Evolutionary conservation across 345 rosid genomes (phyloP), one percentile per base, ranked within the genome.

Genomic region (Arabis hirsuta): DNA sequence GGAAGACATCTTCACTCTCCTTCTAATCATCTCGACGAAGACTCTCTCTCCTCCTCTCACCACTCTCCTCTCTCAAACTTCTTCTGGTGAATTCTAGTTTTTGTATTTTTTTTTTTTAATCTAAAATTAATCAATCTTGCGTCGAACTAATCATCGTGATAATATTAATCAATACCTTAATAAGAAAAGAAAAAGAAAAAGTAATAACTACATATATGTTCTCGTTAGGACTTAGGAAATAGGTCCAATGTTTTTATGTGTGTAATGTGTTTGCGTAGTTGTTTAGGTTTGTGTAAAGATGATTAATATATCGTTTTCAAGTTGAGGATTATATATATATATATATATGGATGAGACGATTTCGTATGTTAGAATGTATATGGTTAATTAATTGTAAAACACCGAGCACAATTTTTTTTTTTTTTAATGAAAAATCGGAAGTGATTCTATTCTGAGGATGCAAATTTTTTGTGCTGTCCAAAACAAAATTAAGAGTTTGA

Each of bases 1-100:
- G 99, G 99, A 32, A 82, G 99, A 59, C 99, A 95, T 32, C 85
- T 66, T 50, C 99, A 95, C 73, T 87, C 94, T 6, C 99, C 99
- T 0, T 88, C 98, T 2, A 89, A 83, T 9, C 92, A 91, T 64
- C 80, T 74, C 1, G 96, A 91, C 43, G 90, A 87, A 5, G 67
- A 76, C 13, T 65, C 76, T 58, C 63, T 52, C 29, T 71, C 68
- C 13, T 82, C 84, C 12, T 52, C 88, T 83, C 64, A 79, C 54
- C 57, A 80, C 79, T 27, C 86, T 89, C 84, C 84, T 48, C 88
- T 87, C 38, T 83, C 75, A 47, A 81, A 85, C 42, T 87, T 89
- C 84, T 86, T 91, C 79, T 91, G 91, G 81, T 87, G 85, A 80
- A 80, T 41, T 68, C 42, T 54, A 19, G 10, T 22, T 65, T 65